Evolutionary conservation across 495 filamentous ascomycete genomes (phyloP), one percentile per base, ranked within the genome.

Genomic region (Xanthoparmelia taractica): DNA sequence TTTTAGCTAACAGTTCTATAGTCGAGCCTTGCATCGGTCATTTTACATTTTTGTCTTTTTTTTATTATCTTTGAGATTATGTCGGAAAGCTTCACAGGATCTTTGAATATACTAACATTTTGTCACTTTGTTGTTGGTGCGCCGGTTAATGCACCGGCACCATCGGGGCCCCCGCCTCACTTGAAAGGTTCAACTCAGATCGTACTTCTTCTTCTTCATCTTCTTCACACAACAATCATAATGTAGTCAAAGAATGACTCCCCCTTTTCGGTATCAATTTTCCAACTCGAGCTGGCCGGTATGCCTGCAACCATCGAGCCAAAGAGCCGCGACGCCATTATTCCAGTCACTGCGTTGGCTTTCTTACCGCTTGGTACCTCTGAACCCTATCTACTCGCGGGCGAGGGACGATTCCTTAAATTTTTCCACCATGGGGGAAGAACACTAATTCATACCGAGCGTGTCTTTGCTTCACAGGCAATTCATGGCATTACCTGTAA

Each of bases 371-470:
- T 55, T 48, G n/a, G 34, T 61, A 52, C 57, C 36, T 29, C 55
- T 38, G 7, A n/a, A 10, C 50, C 50, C 29, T 59, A 64, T 23
- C 41, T 96, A 18, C 72, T 96, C 13, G 82, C 81, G 1, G 93
- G 87, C 70, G 89, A 95, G 72, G 91, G 92, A 37, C 80, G 80
- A 5, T 85, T 82, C 50, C 70, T 96, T n/a, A 83, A 82, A 56
- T 69, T 88, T 38, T 82, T 87, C 66, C 72, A 85, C 36, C 10
- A 55, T 29, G 29, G 17, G 15, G 50, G 56, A 29, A 41, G 41
- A 17, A 67, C 60, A 20, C 67, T 80, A 8, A 61, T 83, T 23
- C 66, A 66, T 15, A 71, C 76, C 36, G 50, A 69, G 34, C 63
- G 74, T 25, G 72, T 88, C n/a, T 91, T 94, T 61, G 47, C 68